Evolutionary conservation across 78 protist species (phyloP), one percentile per base, ranked within the genome.

Genomic region (Polysphondylium violaceum): DNA sequence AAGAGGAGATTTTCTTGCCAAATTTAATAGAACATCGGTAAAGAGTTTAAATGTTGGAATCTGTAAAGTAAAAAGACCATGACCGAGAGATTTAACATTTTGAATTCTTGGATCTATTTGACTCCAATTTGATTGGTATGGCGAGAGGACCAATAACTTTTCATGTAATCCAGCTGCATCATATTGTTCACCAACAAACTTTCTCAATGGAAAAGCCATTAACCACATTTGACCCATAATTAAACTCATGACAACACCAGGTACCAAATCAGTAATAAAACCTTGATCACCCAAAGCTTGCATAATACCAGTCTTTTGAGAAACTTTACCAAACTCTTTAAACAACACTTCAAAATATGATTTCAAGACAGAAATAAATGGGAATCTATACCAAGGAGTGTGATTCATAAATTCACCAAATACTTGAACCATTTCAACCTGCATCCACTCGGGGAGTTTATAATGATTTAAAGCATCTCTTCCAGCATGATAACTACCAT

Each of bases 381-480:
- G 92, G 36, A 50, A 86, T 27, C 92, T 56, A 65, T 86, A 86
- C 92, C 92, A 86, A 17, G 92, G 83, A 1, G 92, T 86, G 40
- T 72, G 92, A 36, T 86, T 71, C 81, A 86, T 56, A 41, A 55
- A 31, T n/a, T 51, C 2, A 4, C 65, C 81, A 36, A 86, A 56
- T 25, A 3, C 58, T 51, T 75, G 86, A 25, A 41, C 47, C 50
- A 88, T 41, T 25, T 88, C 93, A 1, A 88, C 93, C 61, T 88
- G 93, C 93, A 88, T 74, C 93, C 93, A 88, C 53, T 88, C 93
- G 25, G 74, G 31, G 53, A 88, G 47, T 56, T 88, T 88, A 76
- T 56, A 88, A 21, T 58, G 75, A 50, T 58, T 83, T 19, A 40
- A n/a, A 4, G 74, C 50, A 59, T 78, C 73, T 5, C 69, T 9